A percentile compares a stretch with the other conserved stretches of the same genome.
Evolutionary conservation across 1,139 yeast genomes (phyloP).

Genomic region (Suhomyces choctaworum): DNA sequence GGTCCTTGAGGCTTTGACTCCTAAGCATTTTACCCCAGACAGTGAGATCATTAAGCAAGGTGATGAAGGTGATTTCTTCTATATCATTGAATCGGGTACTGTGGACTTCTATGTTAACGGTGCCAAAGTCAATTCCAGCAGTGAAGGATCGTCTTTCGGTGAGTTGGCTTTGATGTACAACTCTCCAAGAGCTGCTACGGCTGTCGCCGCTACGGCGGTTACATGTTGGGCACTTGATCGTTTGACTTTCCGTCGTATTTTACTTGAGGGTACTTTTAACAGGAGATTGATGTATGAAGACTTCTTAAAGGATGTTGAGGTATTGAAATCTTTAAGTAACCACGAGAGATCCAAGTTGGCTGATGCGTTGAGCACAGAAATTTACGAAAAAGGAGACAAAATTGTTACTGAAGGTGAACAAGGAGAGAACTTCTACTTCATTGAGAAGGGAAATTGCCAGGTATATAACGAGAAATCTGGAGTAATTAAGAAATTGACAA

Average conservation of each 20-base stretch:
- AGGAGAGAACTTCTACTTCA: slow-evolving; percentile 89
- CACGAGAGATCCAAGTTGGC: slow-evolving; percentile 91
- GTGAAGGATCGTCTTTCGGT: slow-evolving; percentile 91
- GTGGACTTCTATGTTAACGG: slow-evolving; percentile 83
- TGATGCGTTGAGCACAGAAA: slow-evolving; percentile 84
- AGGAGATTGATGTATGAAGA: slow-evolving; percentile 90
- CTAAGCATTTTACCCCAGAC: slow-evolving; percentile 60
- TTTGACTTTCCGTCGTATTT: slow-evolving; percentile 85
- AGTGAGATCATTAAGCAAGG: slow-evolving; percentile 84
- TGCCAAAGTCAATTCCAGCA: slow-evolving; percentile 67
- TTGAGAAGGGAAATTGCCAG: slow-evolving; percentile 84
- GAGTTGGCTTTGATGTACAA: slow-evolving; percentile 97
- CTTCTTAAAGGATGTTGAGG: slow-evolving; percentile 83
- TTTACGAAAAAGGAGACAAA: slow-evolving; percentile 67
- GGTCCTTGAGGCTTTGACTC: slow-evolving; percentile 79
- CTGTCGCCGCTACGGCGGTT: slow-evolving; percentile 67
- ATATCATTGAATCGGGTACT: slow-evolving; percentile 80
- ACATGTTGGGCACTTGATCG: slow-evolving; percentile 89
- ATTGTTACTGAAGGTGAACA: slow-evolving; percentile 86
- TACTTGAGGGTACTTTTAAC: slow-evolving; percentile 85
- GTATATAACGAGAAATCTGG: slow-evolving; percentile 62
- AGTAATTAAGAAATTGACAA: slow-evolving; percentile 56
- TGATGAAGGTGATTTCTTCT: slow-evolving; percentile 94
- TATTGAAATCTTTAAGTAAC: slow-evolving; percentile 66
- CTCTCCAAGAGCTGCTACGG: slow-evolving; percentile 97